Conservation (phyloP, 768 basidiomycete species). For the Mycena maculata region DNA sequence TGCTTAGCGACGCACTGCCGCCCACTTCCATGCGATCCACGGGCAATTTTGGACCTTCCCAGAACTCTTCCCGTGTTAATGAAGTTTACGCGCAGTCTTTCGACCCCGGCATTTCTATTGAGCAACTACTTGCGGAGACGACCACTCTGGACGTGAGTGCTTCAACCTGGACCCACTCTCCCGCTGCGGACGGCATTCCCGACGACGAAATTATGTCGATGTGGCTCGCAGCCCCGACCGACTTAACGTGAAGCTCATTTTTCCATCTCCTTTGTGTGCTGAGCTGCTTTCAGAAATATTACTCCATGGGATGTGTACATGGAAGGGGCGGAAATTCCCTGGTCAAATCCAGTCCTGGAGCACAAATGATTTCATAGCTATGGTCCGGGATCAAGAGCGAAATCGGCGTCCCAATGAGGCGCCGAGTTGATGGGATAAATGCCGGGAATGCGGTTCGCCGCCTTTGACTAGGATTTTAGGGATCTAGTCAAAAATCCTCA, state of each 20-base stretch:
- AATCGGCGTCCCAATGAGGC: no score
- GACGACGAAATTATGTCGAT: conserved; percentile 23
- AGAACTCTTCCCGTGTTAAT: neutral
- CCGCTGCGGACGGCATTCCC: neutral
- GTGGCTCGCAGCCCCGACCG: conserved; percentile 24
- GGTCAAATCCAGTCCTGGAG: no score
- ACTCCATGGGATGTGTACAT: conserved; percentile 12
- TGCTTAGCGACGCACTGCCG: no score
- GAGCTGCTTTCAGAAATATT: neutral
- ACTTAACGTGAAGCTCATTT: neutral
- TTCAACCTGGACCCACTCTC: neutral
- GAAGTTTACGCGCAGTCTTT: conserved; percentile 2
- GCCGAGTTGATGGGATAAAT: no score
- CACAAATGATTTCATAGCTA: no score
- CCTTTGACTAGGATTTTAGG: no score
- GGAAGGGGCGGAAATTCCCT: no score
- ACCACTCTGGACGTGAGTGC: neutral
- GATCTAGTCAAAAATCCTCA: no score
- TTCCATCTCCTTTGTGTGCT: neutral
- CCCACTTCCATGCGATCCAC: no score
- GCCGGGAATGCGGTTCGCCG: no score
- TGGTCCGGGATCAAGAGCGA: no score
- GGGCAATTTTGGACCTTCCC: neutral
- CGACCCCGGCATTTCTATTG: conserved; percentile 16
- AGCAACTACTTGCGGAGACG: conserved; percentile 15